Percentiles rank a stretch among this genome's conserved stretches.
phyloP scores from a whole-genome alignment of 2,329 filamentous ascomycete genomes.

The Chrysoporthe cubensis region DNA sequence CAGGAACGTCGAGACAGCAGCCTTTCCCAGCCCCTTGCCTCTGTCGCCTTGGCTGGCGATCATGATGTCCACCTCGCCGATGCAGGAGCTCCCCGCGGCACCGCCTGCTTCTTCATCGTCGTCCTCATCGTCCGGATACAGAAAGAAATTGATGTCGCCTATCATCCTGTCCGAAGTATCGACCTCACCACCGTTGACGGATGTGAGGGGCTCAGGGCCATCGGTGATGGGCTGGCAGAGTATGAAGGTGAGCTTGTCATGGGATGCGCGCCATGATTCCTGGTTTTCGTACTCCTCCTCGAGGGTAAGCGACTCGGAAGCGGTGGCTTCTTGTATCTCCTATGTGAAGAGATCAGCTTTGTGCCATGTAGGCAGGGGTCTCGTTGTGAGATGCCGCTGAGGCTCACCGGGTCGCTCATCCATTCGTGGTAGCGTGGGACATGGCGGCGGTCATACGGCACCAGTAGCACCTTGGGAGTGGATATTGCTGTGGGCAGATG shows the following conservation, averaged over 20 bases:
- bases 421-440: slow-evolving; percentile 83
- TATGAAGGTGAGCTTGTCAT: slow-evolving; percentile 93
- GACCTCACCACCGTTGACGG: slow-evolving; percentile 44
- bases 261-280: slow-evolving; percentile 77
- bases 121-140: slow-evolving; percentile 63
- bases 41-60: slow-evolving; percentile 65
- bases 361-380: background rate
- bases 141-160: slow-evolving; percentile 81
- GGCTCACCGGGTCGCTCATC: slow-evolving; percentile 79
- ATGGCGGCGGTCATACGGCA: slow-evolving; percentile 83
- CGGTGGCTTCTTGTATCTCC: slow-evolving; percentile 81
- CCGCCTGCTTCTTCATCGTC: slow-evolving; percentile 42
- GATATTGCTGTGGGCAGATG: slow-evolving; percentile 60
- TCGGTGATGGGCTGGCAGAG: slow-evolving; percentile 59
- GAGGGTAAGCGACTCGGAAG: slow-evolving; percentile 81
- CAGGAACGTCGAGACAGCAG: slow-evolving; percentile 70
- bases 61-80: slow-evolving; percentile 88
- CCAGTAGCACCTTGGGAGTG: slow-evolving; percentile 70
- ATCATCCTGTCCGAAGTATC: slow-evolving; percentile 66
- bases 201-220: background rate
- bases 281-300: slow-evolving; percentile 91
- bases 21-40: slow-evolving; percentile 66
- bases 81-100: slow-evolving; percentile 33
- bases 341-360: slow-evolving; percentile 37
- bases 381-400: background rate